Conservation (phyloP, 2,329 filamentous ascomycete genomes). For the Xylariaceae sp. region DNA sequence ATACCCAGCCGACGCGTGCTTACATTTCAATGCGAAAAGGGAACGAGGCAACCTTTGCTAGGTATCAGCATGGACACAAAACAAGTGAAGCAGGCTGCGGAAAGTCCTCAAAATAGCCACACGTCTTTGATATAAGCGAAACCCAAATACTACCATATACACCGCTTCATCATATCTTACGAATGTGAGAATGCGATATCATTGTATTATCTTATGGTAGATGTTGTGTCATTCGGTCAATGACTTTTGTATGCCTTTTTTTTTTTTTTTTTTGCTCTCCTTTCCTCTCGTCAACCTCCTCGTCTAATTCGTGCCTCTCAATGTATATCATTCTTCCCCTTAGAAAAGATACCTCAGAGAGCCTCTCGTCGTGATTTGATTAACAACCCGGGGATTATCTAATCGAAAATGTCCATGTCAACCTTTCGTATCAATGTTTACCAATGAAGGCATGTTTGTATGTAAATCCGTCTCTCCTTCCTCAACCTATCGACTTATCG, state of each 20-base stretch:
- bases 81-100: too few species aligned
- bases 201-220: too few species aligned
- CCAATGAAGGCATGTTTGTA: neutral
- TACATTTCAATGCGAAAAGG: too few species aligned
- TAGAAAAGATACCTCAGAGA: neutral
- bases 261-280: neutral
- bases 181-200: too few species aligned
- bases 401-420: neutral
- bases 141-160: too few species aligned
- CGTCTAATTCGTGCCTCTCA: conserved; percentile 8
- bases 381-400: neutral
- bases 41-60: too few species aligned
- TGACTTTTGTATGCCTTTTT: conserved; percentile 1
- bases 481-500: neutral
- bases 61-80: too few species aligned
- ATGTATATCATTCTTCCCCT: neutral
- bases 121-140: too few species aligned
- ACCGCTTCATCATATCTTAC: too few species aligned
- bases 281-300: neutral
- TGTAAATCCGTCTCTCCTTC: neutral
- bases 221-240: conserved; percentile 3
- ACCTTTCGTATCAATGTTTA: conserved; percentile 1
- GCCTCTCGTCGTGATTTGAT: neutral
- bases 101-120: too few species aligned
- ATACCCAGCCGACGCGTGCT: too few species aligned